Conservation (phyloP, 2,329 filamentous ascomycete species). For the Hymenoscyphus fraxineus region DNA sequence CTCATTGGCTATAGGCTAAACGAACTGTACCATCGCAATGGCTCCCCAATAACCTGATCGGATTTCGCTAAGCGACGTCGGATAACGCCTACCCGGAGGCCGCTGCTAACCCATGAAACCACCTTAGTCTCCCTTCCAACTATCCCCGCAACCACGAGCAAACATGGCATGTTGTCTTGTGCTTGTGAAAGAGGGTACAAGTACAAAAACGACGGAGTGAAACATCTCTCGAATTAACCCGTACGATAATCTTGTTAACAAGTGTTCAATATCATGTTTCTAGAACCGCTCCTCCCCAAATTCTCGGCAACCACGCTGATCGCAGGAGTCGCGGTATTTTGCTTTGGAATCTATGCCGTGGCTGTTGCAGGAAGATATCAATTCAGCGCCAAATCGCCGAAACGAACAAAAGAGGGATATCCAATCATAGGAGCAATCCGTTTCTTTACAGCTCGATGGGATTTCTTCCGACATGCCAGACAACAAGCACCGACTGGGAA, state of each 20-base stretch:
- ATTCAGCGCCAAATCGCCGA: conserved; percentile 25
- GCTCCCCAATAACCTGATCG: neutral
- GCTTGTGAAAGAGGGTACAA: too few species aligned
- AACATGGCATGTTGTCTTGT: neutral
- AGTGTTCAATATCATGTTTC: neutral
- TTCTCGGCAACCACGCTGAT: conserved; percentile 1
- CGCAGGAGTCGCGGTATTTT: neutral
- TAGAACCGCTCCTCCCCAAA: neutral
- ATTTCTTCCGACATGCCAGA: conserved; percentile 40
- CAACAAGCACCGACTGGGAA: conserved; percentile 38
- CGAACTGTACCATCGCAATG: neutral
- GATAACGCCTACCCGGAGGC: neutral
- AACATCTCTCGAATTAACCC: neutral
- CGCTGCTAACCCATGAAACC: neutral
- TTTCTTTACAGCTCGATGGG: conserved; percentile 46
- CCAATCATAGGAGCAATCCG: conserved; percentile 43
- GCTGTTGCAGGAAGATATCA: conserved; percentile 4
- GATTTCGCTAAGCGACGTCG: neutral
- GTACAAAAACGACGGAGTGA: neutral
- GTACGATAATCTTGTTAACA: neutral
- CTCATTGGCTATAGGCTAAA: neutral
- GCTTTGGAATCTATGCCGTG: conserved; percentile 1
- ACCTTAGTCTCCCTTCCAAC: neutral
- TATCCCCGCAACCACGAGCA: neutral
- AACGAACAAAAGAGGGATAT: conserved; percentile 27